phyloP scores from a whole-genome alignment of 192 early-diverging fungal genomes.

The Coemansia pectinata region DNA sequence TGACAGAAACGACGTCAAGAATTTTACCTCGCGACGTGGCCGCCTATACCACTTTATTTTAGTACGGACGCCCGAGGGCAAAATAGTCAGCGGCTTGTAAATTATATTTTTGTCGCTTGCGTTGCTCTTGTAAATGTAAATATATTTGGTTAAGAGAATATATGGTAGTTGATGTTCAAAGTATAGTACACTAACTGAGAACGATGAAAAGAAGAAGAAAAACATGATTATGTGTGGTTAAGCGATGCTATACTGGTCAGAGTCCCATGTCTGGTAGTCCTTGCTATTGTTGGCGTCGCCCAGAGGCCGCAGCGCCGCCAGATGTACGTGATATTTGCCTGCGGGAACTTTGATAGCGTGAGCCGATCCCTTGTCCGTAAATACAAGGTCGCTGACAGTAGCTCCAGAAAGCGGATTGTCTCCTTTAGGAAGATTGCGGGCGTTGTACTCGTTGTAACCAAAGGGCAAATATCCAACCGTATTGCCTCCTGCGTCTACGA shows the following conservation, averaged over 20 bases:
- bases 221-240: background rate
- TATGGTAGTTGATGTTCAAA: background rate
- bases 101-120: background rate
- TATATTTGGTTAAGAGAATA: background rate
- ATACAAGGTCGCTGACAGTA: slow-evolving; percentile 9
- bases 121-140: background rate
- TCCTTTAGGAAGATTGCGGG: slow-evolving; percentile 19
- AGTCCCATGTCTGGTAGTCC: slow-evolving; percentile 52
- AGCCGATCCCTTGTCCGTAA: slow-evolving; percentile 14
- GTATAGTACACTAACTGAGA: background rate
- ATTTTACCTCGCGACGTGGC: slow-evolving; percentile 40
- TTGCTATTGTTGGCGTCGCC: slow-evolving; percentile 24
- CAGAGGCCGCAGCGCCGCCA: slow-evolving; percentile 39
- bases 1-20: slow-evolving; percentile 30
- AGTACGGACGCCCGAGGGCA: slow-evolving; percentile 37
- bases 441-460: slow-evolving; percentile 23
- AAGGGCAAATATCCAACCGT: slow-evolving; percentile 24
- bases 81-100: slow-evolving; percentile 13
- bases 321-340: slow-evolving; percentile 36
- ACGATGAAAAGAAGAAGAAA: background rate
- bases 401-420: slow-evolving; percentile 2
- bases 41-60: slow-evolving; percentile 45
- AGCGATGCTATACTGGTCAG: slow-evolving; percentile 26
- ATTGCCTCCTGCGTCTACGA: slow-evolving; percentile 21
- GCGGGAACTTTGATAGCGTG: slow-evolving; percentile 14